Base-by-base conservation (phyloP, 2,329 filamentous ascomycete genomes). In the Biscogniauxia mediterranea region DNA sequence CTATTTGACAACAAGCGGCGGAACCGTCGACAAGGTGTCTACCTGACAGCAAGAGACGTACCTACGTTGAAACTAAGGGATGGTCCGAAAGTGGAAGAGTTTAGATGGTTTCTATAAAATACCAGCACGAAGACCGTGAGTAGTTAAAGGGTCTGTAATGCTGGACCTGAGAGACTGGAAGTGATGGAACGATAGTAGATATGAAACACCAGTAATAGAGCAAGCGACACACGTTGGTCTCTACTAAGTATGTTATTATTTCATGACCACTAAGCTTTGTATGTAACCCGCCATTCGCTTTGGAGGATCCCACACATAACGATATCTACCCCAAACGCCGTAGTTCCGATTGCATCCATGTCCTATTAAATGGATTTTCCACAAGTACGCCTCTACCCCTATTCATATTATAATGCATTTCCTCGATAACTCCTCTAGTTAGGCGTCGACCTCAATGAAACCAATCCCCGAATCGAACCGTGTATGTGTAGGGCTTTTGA, bases 1-100 rank as follows among this genome's bases (percentile, higher is more conserved):
- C 77, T 83, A 50, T 71, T 81, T 38, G 89, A 91, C 69, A 91
- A 91, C 69, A 79, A 75, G 69, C 79, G 84, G 54, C 80, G 89
- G 54, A 83, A 91, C 68, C 72, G 74, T 17, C 78, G 73, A 55
- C 83, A 85, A 66, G 88, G 88, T 0, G 74, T 83, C 2, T 81
- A 78, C 26, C 68, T 88, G 20, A 80, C 77, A 6, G 87, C 86
- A 2, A 78, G 68, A 55, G 85, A 87, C 68, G 77, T 87, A 2
- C 83, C 85, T 0, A 88, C 85, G 0, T 80, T 83, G 62, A 70
- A 80, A 60, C 70, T 88, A 68, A 76, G 80, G 57, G 83, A 86
- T 67, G 85, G 85, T 0, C 84, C 84, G 0, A 74, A 71, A 5
- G 79, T 78, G 25, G 74, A 77, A 1, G 81, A 85, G 61, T 87